phyloP scores from a whole-genome alignment of 306 rosid genomes.

The Gastrolobium bilobum region DNA sequence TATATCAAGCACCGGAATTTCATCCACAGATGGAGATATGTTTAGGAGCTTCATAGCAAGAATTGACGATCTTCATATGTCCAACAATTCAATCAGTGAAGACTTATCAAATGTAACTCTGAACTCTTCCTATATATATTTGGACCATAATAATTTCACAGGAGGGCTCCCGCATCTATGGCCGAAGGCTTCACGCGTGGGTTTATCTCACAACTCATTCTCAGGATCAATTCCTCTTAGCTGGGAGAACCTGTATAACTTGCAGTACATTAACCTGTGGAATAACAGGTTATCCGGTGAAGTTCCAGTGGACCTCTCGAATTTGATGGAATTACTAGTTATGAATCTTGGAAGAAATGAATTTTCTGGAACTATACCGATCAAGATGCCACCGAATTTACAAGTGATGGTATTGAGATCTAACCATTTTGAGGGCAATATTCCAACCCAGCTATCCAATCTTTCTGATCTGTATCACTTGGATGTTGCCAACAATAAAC shows the following conservation, averaged over 20 bases:
- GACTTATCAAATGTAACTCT: not conserved
- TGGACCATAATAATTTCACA: not conserved
- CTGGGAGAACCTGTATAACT: not conserved
- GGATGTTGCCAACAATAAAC: too few relatives aligned
- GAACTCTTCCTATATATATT: fast-evolving
- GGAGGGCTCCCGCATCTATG: slow-evolving; percentile 24
- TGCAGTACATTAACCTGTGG: not conserved
- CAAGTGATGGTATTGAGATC: not conserved
- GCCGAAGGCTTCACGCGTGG: fast-evolving
- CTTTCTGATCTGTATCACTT: too few relatives aligned
- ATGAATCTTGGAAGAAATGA: too few relatives aligned
- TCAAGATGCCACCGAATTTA: too few relatives aligned
- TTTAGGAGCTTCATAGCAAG: not conserved
- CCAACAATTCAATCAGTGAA: slow-evolving; percentile 21
- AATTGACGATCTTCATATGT: fast-evolving
- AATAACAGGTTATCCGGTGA: not conserved
- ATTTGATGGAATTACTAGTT: not conserved
- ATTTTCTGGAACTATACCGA: too few relatives aligned
- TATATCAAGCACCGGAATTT: slow-evolving; percentile 12
- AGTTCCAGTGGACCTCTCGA: not conserved
- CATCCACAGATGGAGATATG: not conserved
- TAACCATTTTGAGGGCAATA: not conserved
- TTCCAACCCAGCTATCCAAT: not conserved
- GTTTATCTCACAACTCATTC: slow-evolving; percentile 18
- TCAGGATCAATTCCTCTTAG: slow-evolving; percentile 8